Conservation (phyloP, 306 rosid genomes). For the Dalbergia cultrata region DNA sequence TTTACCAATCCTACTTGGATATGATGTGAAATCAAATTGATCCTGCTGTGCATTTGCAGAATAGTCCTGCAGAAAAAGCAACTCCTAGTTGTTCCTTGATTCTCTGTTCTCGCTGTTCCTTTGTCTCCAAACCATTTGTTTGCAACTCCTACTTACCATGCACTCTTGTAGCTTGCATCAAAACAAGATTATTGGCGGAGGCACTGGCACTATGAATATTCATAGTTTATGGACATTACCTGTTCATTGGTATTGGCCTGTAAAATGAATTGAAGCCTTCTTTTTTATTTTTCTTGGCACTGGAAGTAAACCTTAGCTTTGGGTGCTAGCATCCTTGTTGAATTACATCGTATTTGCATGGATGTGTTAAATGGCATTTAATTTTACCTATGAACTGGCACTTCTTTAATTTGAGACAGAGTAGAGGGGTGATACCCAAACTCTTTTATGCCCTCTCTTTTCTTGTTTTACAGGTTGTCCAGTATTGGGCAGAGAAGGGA, state of each 20-base stretch:
- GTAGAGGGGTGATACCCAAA: not conserved
- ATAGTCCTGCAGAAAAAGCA: too few species aligned
- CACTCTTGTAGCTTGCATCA: too few species aligned
- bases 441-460: constrained; percentile 9
- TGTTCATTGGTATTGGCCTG: not conserved
- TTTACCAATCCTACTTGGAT: not conserved
- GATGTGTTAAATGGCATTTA: not conserved
- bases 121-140: too few species aligned
- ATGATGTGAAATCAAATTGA: not conserved
- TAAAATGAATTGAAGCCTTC: not conserved
- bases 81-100: too few species aligned
- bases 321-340: not conserved
- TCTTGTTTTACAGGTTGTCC: constrained; percentile 68
- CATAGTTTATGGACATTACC: not conserved
- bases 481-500: constrained; percentile 95
- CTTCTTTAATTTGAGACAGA: not conserved
- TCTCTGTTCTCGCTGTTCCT: too few species aligned
- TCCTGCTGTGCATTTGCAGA: too few species aligned
- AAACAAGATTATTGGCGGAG: too few species aligned
- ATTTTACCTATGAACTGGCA: not conserved
- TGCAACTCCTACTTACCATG: too few species aligned
- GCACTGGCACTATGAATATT: too few species aligned
- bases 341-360: not conserved
- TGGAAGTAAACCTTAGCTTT: not conserved
- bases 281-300: not conserved